phyloP scores from a whole-genome alignment of 768 basidiomycete species.

The Leccinum fibrillosum region DNA sequence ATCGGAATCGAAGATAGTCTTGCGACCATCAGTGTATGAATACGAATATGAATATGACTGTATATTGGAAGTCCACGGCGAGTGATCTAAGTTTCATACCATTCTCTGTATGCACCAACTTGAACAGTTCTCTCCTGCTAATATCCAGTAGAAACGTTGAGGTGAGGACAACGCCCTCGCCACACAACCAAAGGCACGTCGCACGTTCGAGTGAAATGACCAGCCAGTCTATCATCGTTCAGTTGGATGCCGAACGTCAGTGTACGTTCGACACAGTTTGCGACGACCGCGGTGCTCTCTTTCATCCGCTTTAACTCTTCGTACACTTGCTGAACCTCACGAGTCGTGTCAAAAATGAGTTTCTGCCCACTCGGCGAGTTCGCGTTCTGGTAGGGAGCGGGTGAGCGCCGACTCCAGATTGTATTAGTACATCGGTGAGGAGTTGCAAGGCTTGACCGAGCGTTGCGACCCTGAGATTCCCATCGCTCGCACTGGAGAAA shows the following conservation, averaged over 20 bases:
- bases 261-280: background rate
- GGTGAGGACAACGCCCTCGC: background rate
- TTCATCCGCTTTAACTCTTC: slow-evolving; percentile 53
- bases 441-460: too few relatives aligned
- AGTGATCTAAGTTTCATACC: background rate
- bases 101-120: background rate
- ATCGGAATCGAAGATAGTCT: background rate
- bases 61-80: background rate
- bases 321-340: slow-evolving; percentile 44
- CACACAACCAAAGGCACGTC: background rate
- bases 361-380: slow-evolving; percentile 40
- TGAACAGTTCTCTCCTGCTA: background rate
- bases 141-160: background rate
- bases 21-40: background rate
- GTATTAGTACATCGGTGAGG: too few relatives aligned
- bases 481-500: too few relatives aligned
- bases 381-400: too few relatives aligned
- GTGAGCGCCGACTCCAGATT: too few relatives aligned
- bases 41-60: background rate
- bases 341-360: slow-evolving; percentile 40
- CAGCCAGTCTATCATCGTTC: background rate
- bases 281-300: slow-evolving; percentile 55
- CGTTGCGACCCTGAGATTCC: too few relatives aligned
- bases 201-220: background rate
- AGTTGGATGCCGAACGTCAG: background rate